Evolutionary conservation across 306 rosid species (phyloP), one percentile per base, ranked within the genome.

Genomic region (Casuarina cunninghamiana): DNA sequence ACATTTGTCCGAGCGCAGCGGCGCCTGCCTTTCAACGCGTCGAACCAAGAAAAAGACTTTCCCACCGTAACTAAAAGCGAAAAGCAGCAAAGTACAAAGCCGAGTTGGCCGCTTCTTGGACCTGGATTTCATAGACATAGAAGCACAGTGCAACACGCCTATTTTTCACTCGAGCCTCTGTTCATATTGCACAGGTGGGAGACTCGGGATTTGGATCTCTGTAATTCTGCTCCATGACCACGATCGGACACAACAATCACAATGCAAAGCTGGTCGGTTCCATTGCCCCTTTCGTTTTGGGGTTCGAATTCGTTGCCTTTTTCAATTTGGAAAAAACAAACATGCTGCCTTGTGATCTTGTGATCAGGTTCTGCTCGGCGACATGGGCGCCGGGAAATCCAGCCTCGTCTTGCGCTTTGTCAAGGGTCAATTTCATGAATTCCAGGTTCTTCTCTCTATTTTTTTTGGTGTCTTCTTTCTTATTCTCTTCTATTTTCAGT

Each of bases 331-430:
- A 37, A 37, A 0, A 35, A 63, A 63, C 2, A 38, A 69, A 45
- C 21, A 5, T 70, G 21, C 21, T 48, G 38, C 9, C 38, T 70
- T 70, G 19, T 70, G 57, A 70, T 70, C 10, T 46, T 42, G 5
- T 72, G 79, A 45, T 79, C 84, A 88, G 91, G 91, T 88, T 88
- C 89, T 88, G 48, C 89, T 88, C 3, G 91, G 91, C 53, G 91
- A 88, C 49, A 85, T 88, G 91, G 91, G 91, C 70, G 86, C 91
- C 6, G 91, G 91, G 16, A 88, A 88, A 77, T 88, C 91, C 61
- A 88, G 91, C 45, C 91, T 88, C 38, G 91, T 88, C 84, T 79
- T 88, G 86, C 83, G 91, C 54, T 88, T 88, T 68, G 91, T 88
- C 49, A 88, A 77, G 86, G 91, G 91, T 75, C 91, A 88, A 76